Conservation (phyloP, 2,329 filamentous ascomycete species). For the Thermothelomyces thermophilus region DNA sequence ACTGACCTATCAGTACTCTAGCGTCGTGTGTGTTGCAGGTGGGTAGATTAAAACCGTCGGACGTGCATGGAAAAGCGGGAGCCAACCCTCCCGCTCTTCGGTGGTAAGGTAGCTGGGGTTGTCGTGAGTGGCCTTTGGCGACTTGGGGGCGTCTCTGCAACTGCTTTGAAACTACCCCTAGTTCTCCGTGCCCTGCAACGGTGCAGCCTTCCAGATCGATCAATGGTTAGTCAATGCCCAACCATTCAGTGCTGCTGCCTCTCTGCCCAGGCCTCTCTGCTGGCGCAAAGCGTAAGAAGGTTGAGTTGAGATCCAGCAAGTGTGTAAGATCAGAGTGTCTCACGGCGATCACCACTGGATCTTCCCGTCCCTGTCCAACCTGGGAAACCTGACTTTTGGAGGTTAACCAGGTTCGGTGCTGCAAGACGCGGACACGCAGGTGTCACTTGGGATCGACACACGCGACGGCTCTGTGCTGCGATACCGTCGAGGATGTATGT, state of each 20-base stretch:
- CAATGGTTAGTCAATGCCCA: not conserved
- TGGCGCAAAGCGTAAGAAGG: too few relatives aligned
- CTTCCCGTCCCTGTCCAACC: not conserved
- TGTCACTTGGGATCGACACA: conserved; percentile 8
- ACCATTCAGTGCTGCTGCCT: not conserved
- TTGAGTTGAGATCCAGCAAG: not conserved
- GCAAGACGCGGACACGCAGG: conserved; percentile 15
- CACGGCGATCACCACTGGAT: not conserved
- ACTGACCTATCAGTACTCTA: conserved; percentile 19
- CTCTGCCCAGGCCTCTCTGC: not conserved
- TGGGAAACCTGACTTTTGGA: not conserved
- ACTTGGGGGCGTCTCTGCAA: not conserved
- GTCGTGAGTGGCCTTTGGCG: conserved; percentile 12
- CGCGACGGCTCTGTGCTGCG: not conserved
- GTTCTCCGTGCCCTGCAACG: conserved; percentile 8
- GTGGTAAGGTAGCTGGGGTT: not conserved
- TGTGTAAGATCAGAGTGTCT: not conserved
- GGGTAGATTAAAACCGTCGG: conserved; percentile 16
- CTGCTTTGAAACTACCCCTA: conserved; percentile 14
- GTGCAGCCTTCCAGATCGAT: conserved; percentile 8
- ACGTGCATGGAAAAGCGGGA: conserved; percentile 26
- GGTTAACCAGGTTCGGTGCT: conserved; percentile 11
- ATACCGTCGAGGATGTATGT: not conserved
- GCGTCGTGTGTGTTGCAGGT: conserved; percentile 8
- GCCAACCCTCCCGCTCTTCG: conserved; percentile 23